Conservation (phyloP, 768 basidiomycete species). For the Podaxis pistillaris region DNA sequence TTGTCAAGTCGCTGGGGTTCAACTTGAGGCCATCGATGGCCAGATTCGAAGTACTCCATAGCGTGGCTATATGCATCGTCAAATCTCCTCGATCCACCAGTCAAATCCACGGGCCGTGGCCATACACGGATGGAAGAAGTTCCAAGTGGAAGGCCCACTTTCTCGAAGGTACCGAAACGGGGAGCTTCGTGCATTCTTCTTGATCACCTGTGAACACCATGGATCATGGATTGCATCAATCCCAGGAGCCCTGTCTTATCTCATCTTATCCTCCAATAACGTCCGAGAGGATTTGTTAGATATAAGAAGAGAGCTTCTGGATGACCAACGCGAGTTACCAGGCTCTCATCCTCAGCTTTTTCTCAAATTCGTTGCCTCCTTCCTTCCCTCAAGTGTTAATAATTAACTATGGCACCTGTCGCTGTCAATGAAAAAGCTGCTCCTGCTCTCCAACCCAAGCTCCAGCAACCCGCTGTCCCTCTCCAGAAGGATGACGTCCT, state of each 20-base stretch:
- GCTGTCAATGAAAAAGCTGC: constrained; percentile 18
- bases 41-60: neutral
- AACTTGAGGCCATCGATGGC: neutral
- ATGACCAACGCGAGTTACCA: neutral
- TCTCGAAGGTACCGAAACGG: constrained; percentile 1
- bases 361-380: neutral
- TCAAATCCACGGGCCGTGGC: neutral
- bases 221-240: constrained; percentile 3
- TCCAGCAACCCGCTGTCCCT: constrained; percentile 7
- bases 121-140: constrained; percentile 1
- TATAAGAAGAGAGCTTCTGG: constrained; percentile 1
- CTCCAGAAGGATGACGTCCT: constrained; percentile 34
- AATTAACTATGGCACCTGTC: constrained; percentile 24
- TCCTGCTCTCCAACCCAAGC: constrained; percentile 2
- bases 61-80: too few relatives aligned
- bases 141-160: neutral
- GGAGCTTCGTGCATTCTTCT: neutral
- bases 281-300: neutral
- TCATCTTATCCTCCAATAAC: neutral
- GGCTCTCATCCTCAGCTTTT: neutral
- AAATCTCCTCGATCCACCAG: neutral
- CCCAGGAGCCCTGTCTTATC: constrained; percentile 1
- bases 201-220: constrained; percentile 6
- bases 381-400: neutral
- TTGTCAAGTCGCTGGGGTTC: neutral